A percentile compares a stretch with the other conserved stretches of the same genome.
These are phyloP conservation scores for Ogataea minuta DNA, from an alignment of 805 yeast genomes.

Conservation along the genomic window DNA sequence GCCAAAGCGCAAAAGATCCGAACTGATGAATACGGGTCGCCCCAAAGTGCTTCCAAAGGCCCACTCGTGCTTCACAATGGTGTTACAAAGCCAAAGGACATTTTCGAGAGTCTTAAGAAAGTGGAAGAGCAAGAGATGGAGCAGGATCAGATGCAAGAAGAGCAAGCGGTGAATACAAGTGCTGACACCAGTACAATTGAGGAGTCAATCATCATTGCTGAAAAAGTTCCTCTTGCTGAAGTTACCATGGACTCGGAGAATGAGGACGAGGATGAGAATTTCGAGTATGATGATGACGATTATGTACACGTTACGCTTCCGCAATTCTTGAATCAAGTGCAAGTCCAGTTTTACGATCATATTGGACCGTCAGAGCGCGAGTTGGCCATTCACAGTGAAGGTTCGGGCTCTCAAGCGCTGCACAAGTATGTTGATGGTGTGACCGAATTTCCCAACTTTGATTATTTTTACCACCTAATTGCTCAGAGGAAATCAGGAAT, in stretches of 20 bases:
- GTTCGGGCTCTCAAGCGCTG: constrained; percentile 19
- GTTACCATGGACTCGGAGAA: constrained; percentile 23
- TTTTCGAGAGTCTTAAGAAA: constrained; percentile 2
- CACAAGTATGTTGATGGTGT: constrained; percentile 31
- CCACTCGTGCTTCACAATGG: constrained; percentile 5
- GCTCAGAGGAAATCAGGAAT: constrained; percentile 30
- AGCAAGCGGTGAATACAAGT: constrained; percentile 7
- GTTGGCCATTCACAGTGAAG: constrained; percentile 12
- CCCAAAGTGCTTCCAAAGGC: constrained; percentile 19
- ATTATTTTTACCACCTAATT: constrained; percentile 30
- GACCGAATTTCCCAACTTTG: constrained; percentile 30
- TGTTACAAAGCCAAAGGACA: constrained; percentile 7
- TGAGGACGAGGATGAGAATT: constrained; percentile 22
- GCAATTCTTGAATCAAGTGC: constrained; percentile 29
- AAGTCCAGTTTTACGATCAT: constrained; percentile 32
- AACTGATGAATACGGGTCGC: constrained; percentile 22
- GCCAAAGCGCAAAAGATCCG: constrained; percentile 19
- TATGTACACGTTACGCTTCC: constrained; percentile 29
- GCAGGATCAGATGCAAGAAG: background rate
- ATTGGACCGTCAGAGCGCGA: constrained; percentile 33
- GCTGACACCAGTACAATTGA: constrained; percentile 17
- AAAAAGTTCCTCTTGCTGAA: constrained; percentile 33
- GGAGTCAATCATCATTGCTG: constrained; percentile 26
- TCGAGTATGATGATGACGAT: constrained; percentile 26
- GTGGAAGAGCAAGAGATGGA: constrained; percentile 3